A percentile compares a stretch with the other conserved stretches of the same genome.
Evolutionary conservation across 176 grass and related monocot genomes (phyloP).

Genomic region (Eragrostis nindensis): DNA sequence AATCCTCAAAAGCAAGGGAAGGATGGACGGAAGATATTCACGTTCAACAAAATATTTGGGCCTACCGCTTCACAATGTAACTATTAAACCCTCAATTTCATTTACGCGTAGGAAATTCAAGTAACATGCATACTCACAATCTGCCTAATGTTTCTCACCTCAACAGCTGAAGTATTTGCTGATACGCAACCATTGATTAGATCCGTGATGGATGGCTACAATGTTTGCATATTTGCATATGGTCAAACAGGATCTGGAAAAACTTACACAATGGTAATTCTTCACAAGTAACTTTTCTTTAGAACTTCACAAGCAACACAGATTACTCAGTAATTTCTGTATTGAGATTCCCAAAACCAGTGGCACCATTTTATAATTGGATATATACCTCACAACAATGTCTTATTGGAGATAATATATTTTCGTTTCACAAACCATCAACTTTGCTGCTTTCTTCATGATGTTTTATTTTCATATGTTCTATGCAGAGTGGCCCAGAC

Average conservation of each 20-base stretch:
- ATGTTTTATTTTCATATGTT: slow-evolving; percentile 24
- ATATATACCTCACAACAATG: background rate
- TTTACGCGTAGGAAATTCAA: slow-evolving; percentile 30
- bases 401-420: background rate
- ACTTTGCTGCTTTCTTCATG: background rate
- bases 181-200: slow-evolving; percentile 79
- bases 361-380: background rate
- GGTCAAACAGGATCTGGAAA: slow-evolving; percentile 90
- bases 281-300: background rate
- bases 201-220: slow-evolving; percentile 87
- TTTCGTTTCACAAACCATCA: background rate
- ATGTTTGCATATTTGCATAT: slow-evolving; percentile 95
- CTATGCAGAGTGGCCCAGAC: slow-evolving; percentile 74
- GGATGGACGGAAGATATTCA: slow-evolving; percentile 71
- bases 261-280: slow-evolving; percentile 88
- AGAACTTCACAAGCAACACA: background rate
- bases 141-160: slow-evolving; percentile 18
- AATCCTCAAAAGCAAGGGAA: slow-evolving; percentile 77
- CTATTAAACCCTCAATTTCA: slow-evolving; percentile 13
- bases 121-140: background rate
- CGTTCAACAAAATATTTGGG: slow-evolving; percentile 86
- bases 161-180: slow-evolving; percentile 67
- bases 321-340: background rate
- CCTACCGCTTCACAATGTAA: slow-evolving; percentile 68
- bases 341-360: slow-evolving; percentile 8